Conservation (phyloP, 257 asterid genomes). For the Gardenia jasminoides region DNA sequence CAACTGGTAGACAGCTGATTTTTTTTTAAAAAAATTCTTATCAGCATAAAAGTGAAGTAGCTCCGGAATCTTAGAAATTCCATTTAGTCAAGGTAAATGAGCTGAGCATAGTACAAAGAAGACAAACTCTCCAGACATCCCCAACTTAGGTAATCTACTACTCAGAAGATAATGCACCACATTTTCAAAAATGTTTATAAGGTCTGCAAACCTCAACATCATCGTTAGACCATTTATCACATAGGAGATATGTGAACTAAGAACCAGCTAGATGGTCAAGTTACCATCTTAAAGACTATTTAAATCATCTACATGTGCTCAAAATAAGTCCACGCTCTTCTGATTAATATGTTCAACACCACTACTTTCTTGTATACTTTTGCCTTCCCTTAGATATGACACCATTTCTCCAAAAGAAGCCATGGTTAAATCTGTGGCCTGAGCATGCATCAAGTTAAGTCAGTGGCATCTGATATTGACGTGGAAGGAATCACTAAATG, state of each 20-base stretch:
- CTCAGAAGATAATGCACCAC: neutral
- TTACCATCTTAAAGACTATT: neutral
- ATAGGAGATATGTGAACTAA: neutral
- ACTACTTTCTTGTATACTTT: neutral
- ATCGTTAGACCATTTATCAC: neutral
- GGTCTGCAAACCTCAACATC: neutral
- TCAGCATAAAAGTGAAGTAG: neutral
- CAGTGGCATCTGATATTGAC: neutral
- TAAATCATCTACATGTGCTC: neutral
- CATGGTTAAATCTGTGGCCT: neutral
- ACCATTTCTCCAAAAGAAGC: neutral
- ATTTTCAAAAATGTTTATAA: neutral
- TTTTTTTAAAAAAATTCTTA: neutral
- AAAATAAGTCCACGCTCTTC: neutral
- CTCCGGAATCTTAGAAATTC: neutral
- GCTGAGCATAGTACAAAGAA: neutral
- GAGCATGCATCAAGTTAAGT: neutral
- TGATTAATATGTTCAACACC: neutral
- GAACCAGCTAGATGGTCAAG: neutral
- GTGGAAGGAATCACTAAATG: neutral
- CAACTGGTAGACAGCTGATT: neutral
- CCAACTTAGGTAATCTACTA: neutral
- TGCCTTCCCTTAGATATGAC: neutral
- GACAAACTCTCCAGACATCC: neutral
- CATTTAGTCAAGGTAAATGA: neutral